These are phyloP conservation scores for Metschnikowia kunwiensis DNA, from an alignment of 805 yeast species.

Conservation along the genomic window DNA sequence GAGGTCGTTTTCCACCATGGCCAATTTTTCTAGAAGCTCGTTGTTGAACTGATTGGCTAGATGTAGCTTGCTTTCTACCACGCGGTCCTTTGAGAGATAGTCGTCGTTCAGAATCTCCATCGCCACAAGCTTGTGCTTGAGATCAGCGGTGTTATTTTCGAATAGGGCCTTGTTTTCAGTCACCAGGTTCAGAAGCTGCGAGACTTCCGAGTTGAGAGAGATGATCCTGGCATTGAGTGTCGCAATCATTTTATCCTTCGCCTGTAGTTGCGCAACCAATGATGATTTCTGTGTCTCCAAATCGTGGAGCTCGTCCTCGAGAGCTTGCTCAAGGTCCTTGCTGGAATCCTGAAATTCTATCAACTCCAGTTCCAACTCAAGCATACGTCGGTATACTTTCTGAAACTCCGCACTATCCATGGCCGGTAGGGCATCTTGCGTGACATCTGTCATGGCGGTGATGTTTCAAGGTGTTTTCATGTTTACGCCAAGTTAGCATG, in stretches of 20 bases:
- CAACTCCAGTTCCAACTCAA: constrained; percentile 38
- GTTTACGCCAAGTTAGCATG: constrained; percentile 4
- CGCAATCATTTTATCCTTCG: constrained; percentile 21
- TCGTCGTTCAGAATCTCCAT: constrained; percentile 43
- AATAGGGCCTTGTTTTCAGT: constrained; percentile 13
- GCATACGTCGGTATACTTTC: constrained; percentile 22
- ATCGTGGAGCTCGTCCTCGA: constrained; percentile 41
- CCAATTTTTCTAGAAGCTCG: constrained; percentile 41
- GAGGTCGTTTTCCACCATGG: constrained; percentile 41
- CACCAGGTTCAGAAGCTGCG: constrained; percentile 15
- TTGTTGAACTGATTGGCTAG: constrained; percentile 38
- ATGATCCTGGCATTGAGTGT: constrained; percentile 17
- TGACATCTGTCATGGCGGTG: constrained; percentile 1
- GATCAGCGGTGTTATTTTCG: constrained; percentile 21
- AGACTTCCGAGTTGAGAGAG: constrained; percentile 22
- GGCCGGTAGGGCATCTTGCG: constrained; percentile 1
- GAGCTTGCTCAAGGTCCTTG: constrained; percentile 42
- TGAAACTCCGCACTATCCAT: constrained; percentile 7
- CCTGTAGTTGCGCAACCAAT: constrained; percentile 17
- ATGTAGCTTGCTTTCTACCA: constrained; percentile 31
- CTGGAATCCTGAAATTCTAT: constrained; percentile 43
- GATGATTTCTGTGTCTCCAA: constrained; percentile 27
- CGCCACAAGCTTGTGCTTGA: constrained; percentile 35
- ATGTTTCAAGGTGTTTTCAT: constrained; percentile 8
- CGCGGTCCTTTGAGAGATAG: constrained; percentile 38